A percentile compares a stretch with the other conserved stretches of the same genome.
Evolutionary conservation across 1,139 yeast species (phyloP).

Genomic region (Trichomonascaceae sp.): DNA sequence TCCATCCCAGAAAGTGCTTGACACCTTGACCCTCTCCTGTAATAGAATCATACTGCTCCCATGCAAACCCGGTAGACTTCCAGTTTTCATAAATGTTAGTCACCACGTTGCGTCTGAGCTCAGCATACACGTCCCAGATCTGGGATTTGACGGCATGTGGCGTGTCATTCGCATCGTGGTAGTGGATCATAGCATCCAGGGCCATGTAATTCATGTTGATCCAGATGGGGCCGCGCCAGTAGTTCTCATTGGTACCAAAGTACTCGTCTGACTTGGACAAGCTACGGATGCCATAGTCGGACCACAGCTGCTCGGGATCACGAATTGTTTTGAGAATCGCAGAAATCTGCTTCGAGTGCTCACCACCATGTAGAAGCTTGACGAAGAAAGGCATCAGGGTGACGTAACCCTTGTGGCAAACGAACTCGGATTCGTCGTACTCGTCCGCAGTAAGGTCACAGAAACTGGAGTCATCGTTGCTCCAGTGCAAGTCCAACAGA

Average conservation of each 20-base stretch:
- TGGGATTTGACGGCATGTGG: slow-evolving; percentile 23
- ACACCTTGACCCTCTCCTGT: slow-evolving; percentile 74
- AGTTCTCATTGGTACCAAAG: slow-evolving; percentile 74
- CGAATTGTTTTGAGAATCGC: slow-evolving; percentile 36
- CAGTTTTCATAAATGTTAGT: slow-evolving; percentile 55
- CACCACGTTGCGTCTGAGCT: slow-evolving; percentile 55
- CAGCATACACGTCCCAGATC: slow-evolving; percentile 38
- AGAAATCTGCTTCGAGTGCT: too few relatives aligned
- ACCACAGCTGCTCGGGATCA: slow-evolving; percentile 67
- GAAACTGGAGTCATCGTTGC: slow-evolving; percentile 46
- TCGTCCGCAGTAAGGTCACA: slow-evolving; percentile 78
- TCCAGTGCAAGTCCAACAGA: slow-evolving; percentile 72
- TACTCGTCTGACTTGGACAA: slow-evolving; percentile 52
- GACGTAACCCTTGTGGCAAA: slow-evolving; percentile 83
- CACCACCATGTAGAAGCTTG: slow-evolving; percentile 41
- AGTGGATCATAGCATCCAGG: slow-evolving; percentile 55
- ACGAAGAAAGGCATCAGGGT: slow-evolving; percentile 76
- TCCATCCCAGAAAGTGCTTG: slow-evolving; percentile 90
- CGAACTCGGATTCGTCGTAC: slow-evolving; percentile 48
- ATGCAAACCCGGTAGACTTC: slow-evolving; percentile 66
- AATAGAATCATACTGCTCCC: slow-evolving; percentile 79
- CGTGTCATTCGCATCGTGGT: slow-evolving; percentile 22
- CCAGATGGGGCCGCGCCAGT: slow-evolving; percentile 97
- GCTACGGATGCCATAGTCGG: slow-evolving; percentile 70
- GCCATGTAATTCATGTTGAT: slow-evolving; percentile 76